Evolutionary conservation across 768 basidiomycete species (phyloP).

Genomic region (Brasilioporus rufonigricans): DNA sequence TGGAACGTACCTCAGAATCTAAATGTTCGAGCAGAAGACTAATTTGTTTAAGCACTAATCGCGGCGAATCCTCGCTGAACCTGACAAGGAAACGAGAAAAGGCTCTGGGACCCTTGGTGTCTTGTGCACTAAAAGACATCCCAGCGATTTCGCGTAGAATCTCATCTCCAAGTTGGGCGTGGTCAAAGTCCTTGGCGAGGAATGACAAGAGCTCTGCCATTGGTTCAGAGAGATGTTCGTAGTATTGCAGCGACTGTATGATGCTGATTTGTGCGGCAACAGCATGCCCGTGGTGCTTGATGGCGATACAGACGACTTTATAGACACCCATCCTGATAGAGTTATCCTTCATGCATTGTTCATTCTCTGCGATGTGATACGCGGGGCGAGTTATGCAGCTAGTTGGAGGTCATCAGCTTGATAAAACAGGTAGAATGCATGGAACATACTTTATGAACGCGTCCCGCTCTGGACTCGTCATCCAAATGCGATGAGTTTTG

Average conservation of each 20-base stretch:
- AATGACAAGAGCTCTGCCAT: slow-evolving; percentile 88
- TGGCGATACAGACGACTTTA: slow-evolving; percentile 87
- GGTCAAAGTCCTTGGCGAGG: slow-evolving; percentile 83
- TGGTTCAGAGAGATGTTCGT: slow-evolving; percentile 90
- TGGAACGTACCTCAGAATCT: slow-evolving; percentile 78
- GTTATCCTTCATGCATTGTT: slow-evolving; percentile 80
- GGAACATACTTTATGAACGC: slow-evolving; percentile 64
- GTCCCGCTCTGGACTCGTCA: slow-evolving; percentile 81
- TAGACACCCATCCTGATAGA: slow-evolving; percentile 74
- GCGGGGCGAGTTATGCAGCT: slow-evolving; percentile 89
- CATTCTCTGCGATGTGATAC: slow-evolving; percentile 82
- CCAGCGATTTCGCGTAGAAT: slow-evolving; percentile 83
- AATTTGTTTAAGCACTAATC: slow-evolving; percentile 86
- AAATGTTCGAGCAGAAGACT: slow-evolving; percentile 78
- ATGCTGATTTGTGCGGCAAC: slow-evolving; percentile 82
- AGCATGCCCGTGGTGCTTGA: slow-evolving; percentile 38
- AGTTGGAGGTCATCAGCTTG: slow-evolving; percentile 1
- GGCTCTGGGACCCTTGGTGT: slow-evolving; percentile 82
- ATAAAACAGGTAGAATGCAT: not conserved
- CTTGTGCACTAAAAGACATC: slow-evolving; percentile 74
- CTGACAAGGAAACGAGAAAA: slow-evolving; percentile 83
- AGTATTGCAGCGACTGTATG: slow-evolving; percentile 89
- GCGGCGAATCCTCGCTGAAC: slow-evolving; percentile 76
- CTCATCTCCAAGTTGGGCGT: slow-evolving; percentile 87
- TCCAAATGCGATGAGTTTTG: slow-evolving; percentile 84